Base-by-base conservation (phyloP, 345 rosid genomes). In the Aurinia saxatilis region DNA sequence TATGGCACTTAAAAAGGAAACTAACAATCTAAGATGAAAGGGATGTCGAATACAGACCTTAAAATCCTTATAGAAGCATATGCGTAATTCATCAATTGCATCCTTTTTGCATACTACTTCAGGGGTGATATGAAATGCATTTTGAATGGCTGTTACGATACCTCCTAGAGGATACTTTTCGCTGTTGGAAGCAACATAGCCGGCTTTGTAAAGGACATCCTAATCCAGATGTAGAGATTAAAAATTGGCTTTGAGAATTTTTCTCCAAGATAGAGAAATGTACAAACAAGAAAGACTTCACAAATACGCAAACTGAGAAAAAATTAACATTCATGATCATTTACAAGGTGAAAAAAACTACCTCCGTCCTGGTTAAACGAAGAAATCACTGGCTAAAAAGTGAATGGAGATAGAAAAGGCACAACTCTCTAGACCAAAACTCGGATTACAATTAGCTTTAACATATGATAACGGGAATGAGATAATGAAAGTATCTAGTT, bases 131-230 rank as follows among this genome's bases (percentile, higher is more conserved):
- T 79, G 96, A 80, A 79, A 88, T 66, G 95, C 91, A 75, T 82
- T 86, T 81, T 88, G 84, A 73, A 92, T 85, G 39, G 92, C 91
- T 75, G 95, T 75, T 37, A 92, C 65, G 15, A 92, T 74, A 37
- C 98, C 96, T 63, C 95, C 95, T 38, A 86, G 81, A 56, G 98
- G 98, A 74, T 92, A 92, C 59, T 80, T 88, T 44, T 89, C 96
- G 12, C 84, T 78, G 70, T 83, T 85, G 57, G 98, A 92, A 68
- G 96, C 89, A 73, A 82, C 73, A 68, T 88, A 92, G 65, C 98
- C 98, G 39, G 85, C 96, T 77, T 92, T 77, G 78, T 58, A 70
- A 68, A 92, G 81, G 63, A 86, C 84, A 76, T 71, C 78, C 98
- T 92, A 30, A 40, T 29, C 45, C 57, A 63, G 8, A 46, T 30